phyloP scores from a whole-genome alignment of 2,329 filamentous ascomycete species.

The Nothopassalora personata region DNA sequence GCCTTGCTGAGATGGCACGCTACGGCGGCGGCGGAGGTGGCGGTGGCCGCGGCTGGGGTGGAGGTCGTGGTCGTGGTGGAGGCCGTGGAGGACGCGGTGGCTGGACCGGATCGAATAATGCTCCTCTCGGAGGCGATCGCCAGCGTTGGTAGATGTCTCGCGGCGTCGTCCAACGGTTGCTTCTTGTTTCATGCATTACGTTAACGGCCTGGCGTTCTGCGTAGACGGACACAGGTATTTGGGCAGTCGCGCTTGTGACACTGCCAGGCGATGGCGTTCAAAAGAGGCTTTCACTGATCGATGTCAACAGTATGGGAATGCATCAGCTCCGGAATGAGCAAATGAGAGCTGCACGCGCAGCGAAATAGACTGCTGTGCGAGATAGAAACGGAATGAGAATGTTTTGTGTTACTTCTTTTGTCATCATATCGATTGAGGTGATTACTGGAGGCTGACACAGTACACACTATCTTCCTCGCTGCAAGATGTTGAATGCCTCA shows the following conservation, averaged over 20 bases:
- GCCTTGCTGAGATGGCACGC: constrained; percentile 90
- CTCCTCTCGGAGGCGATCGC: constrained; percentile 51
- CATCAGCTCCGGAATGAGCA: constrained; percentile 10
- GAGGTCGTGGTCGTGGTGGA: constrained; percentile 54
- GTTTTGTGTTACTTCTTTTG: neutral
- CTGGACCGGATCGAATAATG: constrained; percentile 54
- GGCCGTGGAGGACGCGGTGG: constrained; percentile 28
- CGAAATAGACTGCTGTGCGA: constrained; percentile 2
- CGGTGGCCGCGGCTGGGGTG: constrained; percentile 61
- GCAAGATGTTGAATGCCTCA: neutral
- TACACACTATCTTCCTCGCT: neutral
- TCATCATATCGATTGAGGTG: neutral
- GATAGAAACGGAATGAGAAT: constrained; percentile 1
- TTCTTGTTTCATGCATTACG: constrained; percentile 11
- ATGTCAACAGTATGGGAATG: constrained; percentile 6
- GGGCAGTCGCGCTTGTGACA: neutral
- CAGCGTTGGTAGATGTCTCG: constrained; percentile 46
- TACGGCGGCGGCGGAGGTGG: constrained; percentile 80
- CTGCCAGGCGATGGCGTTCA: neutral
- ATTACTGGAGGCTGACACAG: neutral
- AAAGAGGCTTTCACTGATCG: constrained; percentile 1
- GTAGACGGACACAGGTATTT: neutral
- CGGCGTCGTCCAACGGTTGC: constrained; percentile 4
- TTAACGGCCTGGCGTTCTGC: constrained; percentile 17
- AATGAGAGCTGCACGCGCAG: constrained; percentile 4